Percentiles rank a stretch among this genome's conserved stretches.
These are phyloP conservation scores for Dendrobium chrysotoxum DNA, from an alignment of 106 monocot genomes.

Conservation along the genomic window DNA sequence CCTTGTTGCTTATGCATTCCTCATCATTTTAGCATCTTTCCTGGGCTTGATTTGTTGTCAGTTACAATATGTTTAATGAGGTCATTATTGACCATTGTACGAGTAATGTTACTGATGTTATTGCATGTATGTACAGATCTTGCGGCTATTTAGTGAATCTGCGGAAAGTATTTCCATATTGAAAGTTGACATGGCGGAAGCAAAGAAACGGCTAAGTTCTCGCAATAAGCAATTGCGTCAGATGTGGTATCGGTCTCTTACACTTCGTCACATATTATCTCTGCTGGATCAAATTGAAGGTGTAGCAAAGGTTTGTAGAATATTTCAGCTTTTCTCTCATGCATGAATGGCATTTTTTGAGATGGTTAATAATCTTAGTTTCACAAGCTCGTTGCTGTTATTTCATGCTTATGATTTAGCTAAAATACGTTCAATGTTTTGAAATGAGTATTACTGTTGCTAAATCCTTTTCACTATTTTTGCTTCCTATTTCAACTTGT, in stretches of 20 bases:
- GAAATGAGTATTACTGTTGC: background rate
- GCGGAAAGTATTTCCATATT: conserved; percentile 82
- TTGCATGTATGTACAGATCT: conserved; percentile 41
- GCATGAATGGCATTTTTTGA: background rate
- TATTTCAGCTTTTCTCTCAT: background rate
- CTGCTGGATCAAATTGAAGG: conserved; percentile 91
- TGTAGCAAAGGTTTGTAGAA: conserved; percentile 61
- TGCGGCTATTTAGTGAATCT: conserved; percentile 93
- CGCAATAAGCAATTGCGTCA: conserved; percentile 89
- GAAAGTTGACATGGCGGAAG: conserved; percentile 82
- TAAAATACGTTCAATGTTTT: background rate
- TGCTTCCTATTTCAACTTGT: background rate
- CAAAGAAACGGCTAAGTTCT: conserved; percentile 79
- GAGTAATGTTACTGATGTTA: background rate
- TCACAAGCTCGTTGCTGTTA: background rate
- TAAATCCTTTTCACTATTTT: background rate
- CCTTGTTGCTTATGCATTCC: background rate
- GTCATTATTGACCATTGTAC: background rate
- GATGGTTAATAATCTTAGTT: background rate
- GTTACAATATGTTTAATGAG: background rate
- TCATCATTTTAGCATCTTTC: background rate
- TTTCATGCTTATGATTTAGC: background rate
- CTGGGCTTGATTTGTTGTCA: background rate
- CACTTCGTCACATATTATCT: conserved; percentile 76
- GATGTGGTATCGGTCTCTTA: conserved; percentile 92